Percentiles rank a stretch among this genome's conserved stretches.
Evolutionary conservation across 164 flowering plant species (phyloP).

Genomic region (Umbilicus rupestris): DNA sequence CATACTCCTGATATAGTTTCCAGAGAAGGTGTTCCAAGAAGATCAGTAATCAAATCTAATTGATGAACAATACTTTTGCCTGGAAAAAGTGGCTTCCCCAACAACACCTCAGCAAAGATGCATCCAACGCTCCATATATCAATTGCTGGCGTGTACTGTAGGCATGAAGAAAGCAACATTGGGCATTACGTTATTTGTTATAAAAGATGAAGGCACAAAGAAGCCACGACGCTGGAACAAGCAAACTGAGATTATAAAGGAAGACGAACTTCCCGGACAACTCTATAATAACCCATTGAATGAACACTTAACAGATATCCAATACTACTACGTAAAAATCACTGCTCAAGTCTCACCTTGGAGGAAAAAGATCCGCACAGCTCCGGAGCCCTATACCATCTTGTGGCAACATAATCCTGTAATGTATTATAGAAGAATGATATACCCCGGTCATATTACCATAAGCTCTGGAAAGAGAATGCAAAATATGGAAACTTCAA

Average conservation of each 20-base stretch:
- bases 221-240: constrained; percentile 22
- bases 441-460: background rate
- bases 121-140: constrained; percentile 76
- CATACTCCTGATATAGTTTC: constrained; percentile 53
- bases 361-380: constrained; percentile 10
- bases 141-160: constrained; percentile 72
- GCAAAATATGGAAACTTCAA: background rate
- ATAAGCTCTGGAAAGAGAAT: background rate
- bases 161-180: background rate
- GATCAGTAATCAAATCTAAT: constrained; percentile 62
- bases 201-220: constrained; percentile 4
- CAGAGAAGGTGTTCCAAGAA: constrained; percentile 50
- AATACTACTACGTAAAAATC: background rate
- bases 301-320: background rate
- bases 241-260: constrained; percentile 34
- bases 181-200: background rate
- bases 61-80: constrained; percentile 73
- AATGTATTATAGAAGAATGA: background rate
- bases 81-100: constrained; percentile 68
- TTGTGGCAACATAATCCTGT: constrained; percentile 7
- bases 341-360: background rate
- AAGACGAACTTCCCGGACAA: constrained; percentile 52
- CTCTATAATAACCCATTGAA: constrained; percentile 37
- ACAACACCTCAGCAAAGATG: constrained; percentile 64
- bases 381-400: constrained; percentile 9